Conservation (phyloP, 2,329 filamentous ascomycete genomes). For the Colletotrichum destructivum region DNA sequence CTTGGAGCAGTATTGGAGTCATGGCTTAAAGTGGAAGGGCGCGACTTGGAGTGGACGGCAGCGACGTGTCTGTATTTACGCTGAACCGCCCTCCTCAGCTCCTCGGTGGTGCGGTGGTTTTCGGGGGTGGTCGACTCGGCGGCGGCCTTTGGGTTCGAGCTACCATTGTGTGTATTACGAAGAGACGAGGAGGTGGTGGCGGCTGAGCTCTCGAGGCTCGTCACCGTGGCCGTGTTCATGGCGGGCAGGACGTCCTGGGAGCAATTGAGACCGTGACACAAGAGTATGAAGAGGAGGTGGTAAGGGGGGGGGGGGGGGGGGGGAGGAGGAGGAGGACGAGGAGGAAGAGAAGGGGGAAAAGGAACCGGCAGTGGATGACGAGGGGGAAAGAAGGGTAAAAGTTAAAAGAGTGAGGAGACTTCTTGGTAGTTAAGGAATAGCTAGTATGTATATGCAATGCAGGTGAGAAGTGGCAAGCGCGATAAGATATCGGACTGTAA, state of each 20-base stretch:
- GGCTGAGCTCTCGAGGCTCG: slow-evolving; percentile 43
- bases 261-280: slow-evolving; percentile 21
- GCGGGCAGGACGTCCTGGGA: slow-evolving; percentile 21
- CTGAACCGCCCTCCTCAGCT: slow-evolving; percentile 57
- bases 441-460: slow-evolving; percentile 39
- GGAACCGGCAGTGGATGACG: slow-evolving; percentile 20
- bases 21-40: slow-evolving; percentile 87
- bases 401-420: slow-evolving; percentile 30
- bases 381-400: slow-evolving; percentile 21
- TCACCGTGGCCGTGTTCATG: slow-evolving; percentile 61
- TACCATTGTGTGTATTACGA: slow-evolving; percentile 41
- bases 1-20: slow-evolving; percentile 83
- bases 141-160: slow-evolving; percentile 44
- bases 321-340: slow-evolving; percentile 24
- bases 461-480: slow-evolving; percentile 40
- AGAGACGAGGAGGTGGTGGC: slow-evolving; percentile 29
- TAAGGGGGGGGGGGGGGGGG: slow-evolving; percentile 2
- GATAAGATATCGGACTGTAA: slow-evolving; percentile 43
- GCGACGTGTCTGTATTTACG: slow-evolving; percentile 93
- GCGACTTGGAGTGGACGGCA: slow-evolving; percentile 81
- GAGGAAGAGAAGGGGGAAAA: not conserved
- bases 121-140: slow-evolving; percentile 29
- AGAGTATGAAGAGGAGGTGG: not conserved
- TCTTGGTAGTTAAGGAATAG: slow-evolving; percentile 6
- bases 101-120: slow-evolving; percentile 44